phyloP scores from a whole-genome alignment of 495 filamentous ascomycete species.

The Neurospora tetraspora region DNA sequence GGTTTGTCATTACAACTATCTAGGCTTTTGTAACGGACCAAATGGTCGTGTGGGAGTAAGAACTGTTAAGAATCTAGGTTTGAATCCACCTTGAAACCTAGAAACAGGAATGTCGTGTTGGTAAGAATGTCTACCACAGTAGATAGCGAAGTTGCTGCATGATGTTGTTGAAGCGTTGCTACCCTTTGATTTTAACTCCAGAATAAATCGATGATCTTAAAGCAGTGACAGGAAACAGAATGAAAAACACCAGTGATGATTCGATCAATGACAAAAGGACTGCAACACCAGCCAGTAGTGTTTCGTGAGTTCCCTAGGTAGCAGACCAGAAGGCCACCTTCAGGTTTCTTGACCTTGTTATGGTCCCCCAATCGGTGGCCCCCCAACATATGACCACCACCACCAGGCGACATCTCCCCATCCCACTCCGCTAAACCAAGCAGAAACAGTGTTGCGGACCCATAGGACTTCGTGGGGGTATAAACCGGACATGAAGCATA shows the following conservation, averaged over 20 bases:
- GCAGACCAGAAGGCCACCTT: background rate
- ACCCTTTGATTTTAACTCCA: background rate
- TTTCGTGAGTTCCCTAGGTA: background rate
- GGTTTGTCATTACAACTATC: background rate
- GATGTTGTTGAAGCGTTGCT: background rate
- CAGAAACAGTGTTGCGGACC: background rate
- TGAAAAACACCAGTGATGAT: background rate
- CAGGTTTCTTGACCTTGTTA: background rate
- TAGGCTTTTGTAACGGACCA: background rate
- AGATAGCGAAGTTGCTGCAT: background rate
- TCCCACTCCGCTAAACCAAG: background rate
- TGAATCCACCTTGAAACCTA: too few species aligned
- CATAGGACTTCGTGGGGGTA: background rate
- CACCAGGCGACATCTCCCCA: background rate
- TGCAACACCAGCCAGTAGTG: background rate
- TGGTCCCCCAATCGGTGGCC: background rate
- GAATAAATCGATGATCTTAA: background rate
- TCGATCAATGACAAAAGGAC: background rate
- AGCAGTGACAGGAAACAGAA: background rate
- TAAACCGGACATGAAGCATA: background rate
- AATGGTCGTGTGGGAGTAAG: background rate
- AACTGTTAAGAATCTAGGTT: background rate
- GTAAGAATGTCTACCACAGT: background rate
- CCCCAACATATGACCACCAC: background rate
- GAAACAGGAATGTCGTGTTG: background rate